phyloP scores from a whole-genome alignment of 768 basidiomycete species.

The Russula griseocarnosa region DNA sequence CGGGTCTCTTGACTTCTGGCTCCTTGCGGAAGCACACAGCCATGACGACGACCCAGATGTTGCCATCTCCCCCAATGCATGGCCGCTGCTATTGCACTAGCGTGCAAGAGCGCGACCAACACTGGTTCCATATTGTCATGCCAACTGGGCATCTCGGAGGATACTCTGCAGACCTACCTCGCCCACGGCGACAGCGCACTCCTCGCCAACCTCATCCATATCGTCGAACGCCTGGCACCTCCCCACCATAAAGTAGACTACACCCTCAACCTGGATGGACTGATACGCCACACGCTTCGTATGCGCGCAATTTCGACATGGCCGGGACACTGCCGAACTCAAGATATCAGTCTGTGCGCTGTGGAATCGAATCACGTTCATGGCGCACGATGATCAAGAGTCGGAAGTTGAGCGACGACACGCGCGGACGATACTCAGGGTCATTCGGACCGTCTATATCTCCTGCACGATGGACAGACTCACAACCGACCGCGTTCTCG shows the following conservation, averaged over 20 bases:
- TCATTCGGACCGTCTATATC: constrained; percentile 20
- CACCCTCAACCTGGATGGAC: constrained; percentile 11
- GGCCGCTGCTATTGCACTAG: constrained; percentile 9
- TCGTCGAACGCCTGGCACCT: constrained; percentile 9
- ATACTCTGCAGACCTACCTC: constrained; percentile 6
- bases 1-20: constrained; percentile 18
- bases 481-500: constrained; percentile 16
- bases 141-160: constrained; percentile 13
- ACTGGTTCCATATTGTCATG: constrained; percentile 13
- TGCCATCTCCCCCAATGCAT: constrained; percentile 22
- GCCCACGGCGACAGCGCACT: constrained; percentile 21
- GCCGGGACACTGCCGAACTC: constrained; percentile 19
- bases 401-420: constrained; percentile 20
- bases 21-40: constrained; percentile 16
- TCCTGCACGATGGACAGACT: constrained; percentile 22
- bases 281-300: constrained; percentile 18
- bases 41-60: constrained; percentile 22
- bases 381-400: constrained; percentile 3
- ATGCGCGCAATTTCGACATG: constrained; percentile 16
- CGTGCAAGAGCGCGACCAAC: constrained; percentile 17
- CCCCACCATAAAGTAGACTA: constrained; percentile 1
- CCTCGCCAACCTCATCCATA: constrained; percentile 23
- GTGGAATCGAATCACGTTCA: constrained; percentile 18
- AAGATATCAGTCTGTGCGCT: constrained; percentile 7
- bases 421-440: constrained; percentile 19